Evolutionary conservation across 441 rosid genomes (phyloP), one percentile per base, ranked within the genome.

Genomic region (Erodium texanum): DNA sequence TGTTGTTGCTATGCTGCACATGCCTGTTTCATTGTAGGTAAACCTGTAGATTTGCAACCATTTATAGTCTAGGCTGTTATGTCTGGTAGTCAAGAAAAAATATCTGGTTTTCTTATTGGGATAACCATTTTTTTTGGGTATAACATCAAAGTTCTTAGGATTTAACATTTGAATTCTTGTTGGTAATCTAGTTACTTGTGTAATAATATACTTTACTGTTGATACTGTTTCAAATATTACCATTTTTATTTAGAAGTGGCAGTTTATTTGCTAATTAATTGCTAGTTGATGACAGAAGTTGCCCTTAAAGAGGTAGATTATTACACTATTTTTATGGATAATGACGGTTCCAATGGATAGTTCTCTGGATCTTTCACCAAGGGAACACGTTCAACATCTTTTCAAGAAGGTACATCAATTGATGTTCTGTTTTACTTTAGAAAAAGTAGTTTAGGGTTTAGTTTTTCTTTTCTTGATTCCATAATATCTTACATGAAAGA

Each of bases 281-380:
- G 61, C 18, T 54, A 54, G 18, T 5, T 54, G 10, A 3, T 54
- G 61, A 54, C 61, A 54, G 61, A 54, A 54, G 61, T 54, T 54
- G 23, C 24, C n/a, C 58, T 4, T 16, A 50, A n/a, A 16, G 58
- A 54, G 11, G 23, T 54, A 18, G 22, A 54, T 54, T 54, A 12
- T 54, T 16, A 10, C 23, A 19, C 24, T 54, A 54, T 19, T 54
- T 54, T 54, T 54, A 54, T 54, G 61, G 61, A 54, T 54, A 19
- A 54, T 54, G 61, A 54, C 61, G 23, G 61, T 54, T 7, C 61
- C 61, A 18, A 54, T 54, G 61, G 61, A 54, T 54, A 54, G 61
- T 8, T 54, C 61, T 54, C 3, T 54, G 61, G 61, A 54, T 54
- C 12, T 54, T 54, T 54, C 61, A 5, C 61, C 61, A 12, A 54